These are phyloP conservation scores for Cladorrhinum sp. DNA, from an alignment of 2,329 filamentous ascomycete species.

Conservation along the genomic window DNA sequence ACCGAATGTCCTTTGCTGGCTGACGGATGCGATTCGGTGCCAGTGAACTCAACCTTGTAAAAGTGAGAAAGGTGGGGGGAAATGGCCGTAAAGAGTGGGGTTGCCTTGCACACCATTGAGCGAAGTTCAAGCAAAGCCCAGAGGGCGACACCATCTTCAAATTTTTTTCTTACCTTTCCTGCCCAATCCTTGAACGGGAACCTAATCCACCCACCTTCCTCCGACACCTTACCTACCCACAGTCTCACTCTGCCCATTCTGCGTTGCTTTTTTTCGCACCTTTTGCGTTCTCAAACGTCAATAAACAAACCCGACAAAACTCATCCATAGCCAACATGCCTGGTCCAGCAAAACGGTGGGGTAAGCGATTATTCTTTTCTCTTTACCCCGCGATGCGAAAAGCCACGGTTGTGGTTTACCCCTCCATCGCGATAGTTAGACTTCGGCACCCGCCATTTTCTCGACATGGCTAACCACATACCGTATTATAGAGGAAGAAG, in stretches of 20 bases:
- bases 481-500: constrained; percentile 30
- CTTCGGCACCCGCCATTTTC: background rate
- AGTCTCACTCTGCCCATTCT: background rate
- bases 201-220: constrained; percentile 3
- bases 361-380: constrained; percentile 30
- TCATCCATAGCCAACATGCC: constrained; percentile 32
- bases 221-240: background rate
- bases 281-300: background rate
- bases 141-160: constrained; percentile 2
- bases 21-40: constrained; percentile 5
- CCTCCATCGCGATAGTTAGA: background rate
- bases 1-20: background rate
- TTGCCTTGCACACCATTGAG: background rate
- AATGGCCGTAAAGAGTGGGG: background rate
- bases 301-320: background rate
- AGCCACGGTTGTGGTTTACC: constrained; percentile 13
- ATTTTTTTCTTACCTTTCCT: constrained; percentile 14
- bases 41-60: background rate
- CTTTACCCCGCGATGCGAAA: constrained; percentile 24
- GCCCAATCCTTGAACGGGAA: constrained; percentile 21
- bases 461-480: background rate
- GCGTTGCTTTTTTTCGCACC: background rate
- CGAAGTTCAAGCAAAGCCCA: background rate
- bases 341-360: constrained; percentile 37
- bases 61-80: background rate